phyloP scores from a whole-genome alignment of 805 yeast species.

The Starmerella bombicola region DNA sequence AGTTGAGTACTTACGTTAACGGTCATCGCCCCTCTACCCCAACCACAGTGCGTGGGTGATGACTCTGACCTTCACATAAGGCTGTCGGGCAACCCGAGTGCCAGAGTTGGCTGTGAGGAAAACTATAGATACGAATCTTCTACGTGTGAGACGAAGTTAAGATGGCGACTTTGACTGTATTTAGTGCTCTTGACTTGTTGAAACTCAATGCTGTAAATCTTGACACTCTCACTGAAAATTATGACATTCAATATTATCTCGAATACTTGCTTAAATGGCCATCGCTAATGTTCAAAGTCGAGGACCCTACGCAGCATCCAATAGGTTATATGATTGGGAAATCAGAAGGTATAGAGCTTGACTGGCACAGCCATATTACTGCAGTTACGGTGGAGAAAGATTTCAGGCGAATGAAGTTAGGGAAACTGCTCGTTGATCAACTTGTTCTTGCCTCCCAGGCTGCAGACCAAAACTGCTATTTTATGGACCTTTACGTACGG shows the following conservation, averaged over 20 bases:
- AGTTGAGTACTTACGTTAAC: too few relatives aligned
- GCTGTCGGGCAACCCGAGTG: too few relatives aligned
- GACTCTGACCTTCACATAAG: too few relatives aligned
- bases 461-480: slow-evolving; percentile 69
- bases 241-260: slow-evolving; percentile 67
- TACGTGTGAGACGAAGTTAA: too few relatives aligned
- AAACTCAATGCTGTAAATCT: slow-evolving; percentile 62
- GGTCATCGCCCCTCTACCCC: too few relatives aligned
- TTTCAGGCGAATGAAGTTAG: slow-evolving; percentile 76
- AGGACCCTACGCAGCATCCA: slow-evolving; percentile 29
- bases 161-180: slow-evolving; percentile 85
- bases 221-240: slow-evolving; percentile 87
- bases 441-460: slow-evolving; percentile 61
- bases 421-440: slow-evolving; percentile 62
- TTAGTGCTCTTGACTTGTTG: slow-evolving; percentile 75
- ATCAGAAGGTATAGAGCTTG: slow-evolving; percentile 70
- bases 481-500: slow-evolving; percentile 83
- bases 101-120: too few relatives aligned
- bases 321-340: slow-evolving; percentile 72
- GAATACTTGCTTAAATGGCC: slow-evolving; percentile 85
- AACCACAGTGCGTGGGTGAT: too few relatives aligned
- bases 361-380: slow-evolving; percentile 95
- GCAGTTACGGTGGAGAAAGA: slow-evolving; percentile 83
- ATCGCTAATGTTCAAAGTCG: slow-evolving; percentile 67
- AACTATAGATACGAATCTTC: too few relatives aligned